Conservation (phyloP, 352 stramenopile genomes). For the Saprolegnia parasitica region DNA sequence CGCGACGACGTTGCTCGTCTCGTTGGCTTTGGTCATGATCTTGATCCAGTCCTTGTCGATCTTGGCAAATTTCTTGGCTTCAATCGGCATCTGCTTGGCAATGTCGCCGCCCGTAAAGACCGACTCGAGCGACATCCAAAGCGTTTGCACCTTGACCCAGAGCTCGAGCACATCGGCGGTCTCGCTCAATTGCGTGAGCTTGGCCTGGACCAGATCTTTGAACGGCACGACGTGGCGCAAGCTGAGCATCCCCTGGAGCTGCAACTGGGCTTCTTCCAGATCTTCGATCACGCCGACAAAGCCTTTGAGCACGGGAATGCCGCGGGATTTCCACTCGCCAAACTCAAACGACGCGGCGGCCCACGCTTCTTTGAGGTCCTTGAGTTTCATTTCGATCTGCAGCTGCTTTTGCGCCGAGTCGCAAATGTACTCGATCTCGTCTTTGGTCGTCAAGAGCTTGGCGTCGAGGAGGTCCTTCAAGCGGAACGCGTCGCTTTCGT, state of each 20-base stretch:
- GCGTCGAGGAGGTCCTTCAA: constrained; percentile 77
- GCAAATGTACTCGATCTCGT: constrained; percentile 82
- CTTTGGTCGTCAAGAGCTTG: constrained; percentile 69
- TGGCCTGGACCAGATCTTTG: constrained; percentile 68
- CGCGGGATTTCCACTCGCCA: constrained; percentile 74
- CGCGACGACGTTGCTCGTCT: constrained; percentile 70
- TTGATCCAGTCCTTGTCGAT: constrained; percentile 91
- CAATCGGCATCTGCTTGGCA: constrained; percentile 88
- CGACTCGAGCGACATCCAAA: constrained; percentile 88
- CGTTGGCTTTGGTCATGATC: constrained; percentile 77
- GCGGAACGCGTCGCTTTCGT: constrained; percentile 72
- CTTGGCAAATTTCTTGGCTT: constrained; percentile 90
- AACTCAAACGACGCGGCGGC: constrained; percentile 75
- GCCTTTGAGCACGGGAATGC: constrained; percentile 62
- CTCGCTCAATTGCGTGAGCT: constrained; percentile 81
- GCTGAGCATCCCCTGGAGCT: constrained; percentile 84
- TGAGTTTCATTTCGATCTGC: constrained; percentile 84
- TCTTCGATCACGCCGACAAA: constrained; percentile 85
- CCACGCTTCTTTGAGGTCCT: constrained; percentile 85
- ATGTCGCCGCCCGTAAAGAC: constrained; percentile 92
- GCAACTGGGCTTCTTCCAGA: constrained; percentile 83
- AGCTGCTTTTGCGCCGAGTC: constrained; percentile 89
- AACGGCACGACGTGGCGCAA: constrained; percentile 89
- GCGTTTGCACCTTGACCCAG: constrained; percentile 88
- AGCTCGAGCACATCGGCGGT: constrained; percentile 85